These are phyloP conservation scores for Dacryopinax spathularia DNA, from an alignment of 768 basidiomycete species.

Conservation along the genomic window DNA sequence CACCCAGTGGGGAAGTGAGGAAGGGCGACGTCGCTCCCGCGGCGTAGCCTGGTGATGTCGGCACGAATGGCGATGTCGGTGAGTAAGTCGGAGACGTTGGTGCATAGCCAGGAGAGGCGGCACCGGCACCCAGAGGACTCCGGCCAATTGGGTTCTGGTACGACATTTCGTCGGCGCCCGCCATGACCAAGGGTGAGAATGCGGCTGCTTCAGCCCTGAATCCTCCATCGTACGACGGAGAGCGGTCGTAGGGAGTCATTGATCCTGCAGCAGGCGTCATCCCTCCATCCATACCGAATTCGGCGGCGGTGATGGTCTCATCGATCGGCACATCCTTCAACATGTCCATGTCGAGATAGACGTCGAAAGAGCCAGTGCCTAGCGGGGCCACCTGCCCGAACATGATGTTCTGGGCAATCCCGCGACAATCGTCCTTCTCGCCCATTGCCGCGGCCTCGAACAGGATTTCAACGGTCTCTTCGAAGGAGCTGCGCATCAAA, in stretches of 20 bases:
- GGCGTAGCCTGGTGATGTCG: constrained; percentile 59
- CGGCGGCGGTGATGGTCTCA: constrained; percentile 58
- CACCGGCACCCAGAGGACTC: constrained; percentile 60
- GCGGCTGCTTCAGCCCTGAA: constrained; percentile 78
- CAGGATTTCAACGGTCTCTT: constrained; percentile 97
- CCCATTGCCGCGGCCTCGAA: constrained; percentile 98
- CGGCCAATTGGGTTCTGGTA: constrained; percentile 61
- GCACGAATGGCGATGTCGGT: constrained; percentile 79
- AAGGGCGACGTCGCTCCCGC: constrained; percentile 17
- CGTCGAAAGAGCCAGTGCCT: constrained; percentile 95
- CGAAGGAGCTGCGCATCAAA: constrained; percentile 96
- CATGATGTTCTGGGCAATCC: constrained; percentile 97
- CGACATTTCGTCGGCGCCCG: constrained; percentile 62
- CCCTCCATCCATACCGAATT: constrained; percentile 55
- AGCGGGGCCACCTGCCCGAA: constrained; percentile 99
- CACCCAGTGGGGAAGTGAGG: neutral
- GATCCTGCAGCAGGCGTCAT: constrained; percentile 77
- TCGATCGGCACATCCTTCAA: constrained; percentile 97
- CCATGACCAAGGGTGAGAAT: constrained; percentile 88
- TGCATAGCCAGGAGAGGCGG: constrained; percentile 86
- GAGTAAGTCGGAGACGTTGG: constrained; percentile 86
- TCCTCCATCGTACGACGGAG: constrained; percentile 60
- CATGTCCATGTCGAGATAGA: constrained; percentile 94
- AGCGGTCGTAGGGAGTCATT: constrained; percentile 94
- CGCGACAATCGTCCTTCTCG: constrained; percentile 95